Evolutionary conservation across 345 rosid species (phyloP), one percentile per base, ranked within the genome.

Genomic region (Rhizophora mangle): DNA sequence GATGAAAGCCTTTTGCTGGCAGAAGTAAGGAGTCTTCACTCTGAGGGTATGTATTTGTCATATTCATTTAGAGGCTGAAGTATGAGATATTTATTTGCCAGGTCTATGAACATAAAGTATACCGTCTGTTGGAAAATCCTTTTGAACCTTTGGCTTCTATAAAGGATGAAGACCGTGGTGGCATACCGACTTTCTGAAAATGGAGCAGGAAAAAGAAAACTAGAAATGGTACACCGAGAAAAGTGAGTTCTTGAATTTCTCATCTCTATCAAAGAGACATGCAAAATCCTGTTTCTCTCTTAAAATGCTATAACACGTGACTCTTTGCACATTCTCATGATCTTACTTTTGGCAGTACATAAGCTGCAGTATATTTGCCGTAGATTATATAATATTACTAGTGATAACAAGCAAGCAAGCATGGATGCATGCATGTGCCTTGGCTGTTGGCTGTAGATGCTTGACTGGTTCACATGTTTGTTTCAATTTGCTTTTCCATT

Each of bases 1-100:
- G 90, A 88, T 59, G 98, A 91, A 82, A 84, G 78, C 80, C 90
- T 94, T 78, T 67, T 91, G 71, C 86, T 94, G 70, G 92, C 92
- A 20, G 96, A 94, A 88, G 98, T 91, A 75, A 72, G 74, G 46
- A 21, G 7, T 62, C 73, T 11, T 63, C 57, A 46, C 60, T 56
- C 54, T 2, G 64, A 36, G 61, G 37, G 43, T 31, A 30, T 15
- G 59, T 65, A 30, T 37, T 32, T 30, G 24, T 60, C 9, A n/a
- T 39, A 57, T 39, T 64, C 60, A 53, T n/a, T 68, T 36, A 22
- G n/a, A 60, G 56, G 78, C 74, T 80, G 70, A 75, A 20, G 70
- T 68, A 67, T 27, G 39, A 22, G 11, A 69, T 65, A 27, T 70
- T 65, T 22, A 5, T 49, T 46, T 78, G 30, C 31, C 87, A 91